Base-by-base conservation (phyloP, 164 flowering plant species). In the Berberis vulgaris region DNA sequence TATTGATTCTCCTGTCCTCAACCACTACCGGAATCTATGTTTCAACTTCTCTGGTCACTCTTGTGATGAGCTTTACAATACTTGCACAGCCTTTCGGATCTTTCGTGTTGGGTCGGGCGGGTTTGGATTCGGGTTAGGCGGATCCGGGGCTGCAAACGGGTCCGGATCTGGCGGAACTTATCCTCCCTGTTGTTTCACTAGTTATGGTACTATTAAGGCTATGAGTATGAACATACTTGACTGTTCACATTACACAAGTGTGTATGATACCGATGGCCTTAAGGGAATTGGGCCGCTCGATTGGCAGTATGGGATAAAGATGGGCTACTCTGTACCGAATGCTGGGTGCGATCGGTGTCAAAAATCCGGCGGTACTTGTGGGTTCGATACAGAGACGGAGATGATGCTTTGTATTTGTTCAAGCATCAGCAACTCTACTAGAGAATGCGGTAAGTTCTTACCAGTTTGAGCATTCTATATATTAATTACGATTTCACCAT, bases 201-300 rank as follows among this genome's bases (percentile, higher is more conserved):
- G 74, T 38, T 92, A 86, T 66, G 74, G 63, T 7, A 88, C 97
- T 11, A 74, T 86, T 67, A 84, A 72, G 83, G 74, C 63, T 60
- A 89, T 89, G 98, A 84, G 85, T 75, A 81, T 92, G 89, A 81
- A 89, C 52, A 84, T 89, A 45, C 69, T 92, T 76, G 96, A 86
- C 61, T 92, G 98, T 65, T 59, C 91, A 26, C 98, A 92, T 70
- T 92, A 85, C 59, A 89, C 98, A 0, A 79, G 77, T 0, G 77
- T 90, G 59, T 79, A 83, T 39, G 71, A 80, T 8, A 61, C 74
- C 2, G 96, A 85, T 55, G 55, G 52, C 39, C 58, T 88, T 67
- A 77, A 66, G 64, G 94, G 91, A 0, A 66, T 82, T 0, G 86
- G 82, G 8, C 92, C 98, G 0, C 45, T 80, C 77, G 98, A 92